Base-by-base conservation (phyloP, 2,329 filamentous ascomycete genomes). In the Blastomyces percursus region DNA sequence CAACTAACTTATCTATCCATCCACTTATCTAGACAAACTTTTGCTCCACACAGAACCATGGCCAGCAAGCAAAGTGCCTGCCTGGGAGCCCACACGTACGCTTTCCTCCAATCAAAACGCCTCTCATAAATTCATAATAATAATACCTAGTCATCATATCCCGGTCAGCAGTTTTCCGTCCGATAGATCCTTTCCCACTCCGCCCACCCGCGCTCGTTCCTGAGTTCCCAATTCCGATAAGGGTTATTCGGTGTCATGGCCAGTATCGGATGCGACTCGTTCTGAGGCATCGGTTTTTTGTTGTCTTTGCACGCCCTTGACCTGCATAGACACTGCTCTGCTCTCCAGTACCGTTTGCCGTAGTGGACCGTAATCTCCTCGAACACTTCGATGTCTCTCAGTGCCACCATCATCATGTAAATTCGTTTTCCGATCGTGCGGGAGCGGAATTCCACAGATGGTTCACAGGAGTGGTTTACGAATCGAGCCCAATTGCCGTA, bases 321-420 rank as follows among this genome's bases (percentile, higher is more conserved):
- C 19, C 55, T 40, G 21, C 55, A 58, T 14, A 58, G 21, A 30
- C 55, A 58, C 12, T 24, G n/a, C 55, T 8, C 9, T 44, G 24
- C 6, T 19, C 30, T 30, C 35, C 35, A 58, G 27, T 60, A 60
- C 3, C 2, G 6, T 8, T 35, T 5, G 19, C 73, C 74, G 63
- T 75, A 75, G 38, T 71, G 38, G 2, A 75, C 38, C 1, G 71
- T 74, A n/a, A 75, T 50, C 54, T 75, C 72, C 46, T 75, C 72
- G 35, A 72, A 74, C 0, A 68, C 63, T 0, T 58, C 32, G 14
- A 75, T 74, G 58, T 74, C 66, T 8, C 67, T 64, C 11, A 11
- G 6, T 11, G 67, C 69, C 57, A 66, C 57, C 16, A 74, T 58
- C 6, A 66, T 65, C 35, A 69, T 68, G 2, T 66, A 62, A 4